Conservation (phyloP, 2,329 filamentous ascomycete species). For the Metarhizium anisopliae region DNA sequence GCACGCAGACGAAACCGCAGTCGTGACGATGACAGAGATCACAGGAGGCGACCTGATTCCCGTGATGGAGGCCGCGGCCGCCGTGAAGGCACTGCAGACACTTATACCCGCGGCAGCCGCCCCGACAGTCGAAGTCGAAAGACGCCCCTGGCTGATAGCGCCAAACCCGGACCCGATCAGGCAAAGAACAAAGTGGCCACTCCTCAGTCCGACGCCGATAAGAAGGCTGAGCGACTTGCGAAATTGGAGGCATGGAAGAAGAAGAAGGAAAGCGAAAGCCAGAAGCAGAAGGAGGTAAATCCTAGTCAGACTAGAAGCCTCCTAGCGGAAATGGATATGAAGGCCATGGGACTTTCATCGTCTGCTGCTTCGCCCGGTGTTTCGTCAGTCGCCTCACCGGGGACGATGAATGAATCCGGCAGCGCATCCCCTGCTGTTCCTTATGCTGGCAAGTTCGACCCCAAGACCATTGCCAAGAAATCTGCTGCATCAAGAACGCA, state of each 20-base stretch:
- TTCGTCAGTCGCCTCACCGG: constrained; percentile 41
- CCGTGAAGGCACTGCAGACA: constrained; percentile 64
- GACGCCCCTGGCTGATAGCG: constrained; percentile 38
- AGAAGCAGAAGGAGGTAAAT: constrained; percentile 61
- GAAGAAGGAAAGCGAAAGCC: constrained; percentile 69
- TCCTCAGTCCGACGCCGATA: constrained; percentile 58
- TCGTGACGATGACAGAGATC: constrained; percentile 55
- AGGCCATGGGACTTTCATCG: constrained; percentile 40
- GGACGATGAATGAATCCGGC: constrained; percentile 31
- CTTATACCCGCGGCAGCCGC: constrained; percentile 55
- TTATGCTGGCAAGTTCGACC: constrained; percentile 75
- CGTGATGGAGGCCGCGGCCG: constrained; percentile 55
- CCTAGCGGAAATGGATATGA: constrained; percentile 65
- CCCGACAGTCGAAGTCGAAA: constrained; percentile 51
- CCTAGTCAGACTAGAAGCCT: constrained; percentile 57
- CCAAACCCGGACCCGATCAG: constrained; percentile 43
- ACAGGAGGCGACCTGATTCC: constrained; percentile 67
- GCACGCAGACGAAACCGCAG: constrained; percentile 52
- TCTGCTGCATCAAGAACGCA: constrained; percentile 51
- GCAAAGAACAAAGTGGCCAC: constrained; percentile 45
- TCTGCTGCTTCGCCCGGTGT: constrained; percentile 40
- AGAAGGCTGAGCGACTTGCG: constrained; percentile 67
- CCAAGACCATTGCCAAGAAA: constrained; percentile 79
- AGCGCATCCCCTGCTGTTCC: constrained; percentile 43
- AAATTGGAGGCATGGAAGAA: constrained; percentile 89